phyloP scores from a whole-genome alignment of 768 basidiomycete species.

The Obba rivulosa region DNA sequence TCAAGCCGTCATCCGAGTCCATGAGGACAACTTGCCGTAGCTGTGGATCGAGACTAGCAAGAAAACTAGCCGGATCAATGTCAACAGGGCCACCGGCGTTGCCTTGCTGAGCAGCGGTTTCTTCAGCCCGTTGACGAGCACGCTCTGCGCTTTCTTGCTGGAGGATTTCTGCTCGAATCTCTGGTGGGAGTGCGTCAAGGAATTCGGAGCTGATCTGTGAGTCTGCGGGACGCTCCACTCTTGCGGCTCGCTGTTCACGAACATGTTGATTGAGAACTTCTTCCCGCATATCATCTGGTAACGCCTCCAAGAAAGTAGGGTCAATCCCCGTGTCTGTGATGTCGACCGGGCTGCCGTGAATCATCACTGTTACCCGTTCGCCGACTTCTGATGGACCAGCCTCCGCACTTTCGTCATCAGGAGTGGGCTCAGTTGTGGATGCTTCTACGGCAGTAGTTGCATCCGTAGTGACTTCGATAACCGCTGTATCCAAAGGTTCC shows the following conservation, averaged over 20 bases:
- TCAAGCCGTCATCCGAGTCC: constrained; percentile 83
- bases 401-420: constrained; percentile 18
- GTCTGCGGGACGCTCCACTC: constrained; percentile 68
- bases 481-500: constrained; percentile 9
- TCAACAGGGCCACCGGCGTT: constrained; percentile 49
- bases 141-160: constrained; percentile 91
- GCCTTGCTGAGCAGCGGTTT: constrained; percentile 30
- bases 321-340: constrained; percentile 99
- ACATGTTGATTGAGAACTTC: constrained; percentile 97
- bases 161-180: constrained; percentile 94
- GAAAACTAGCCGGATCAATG: constrained; percentile 86
- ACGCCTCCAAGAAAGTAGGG: constrained; percentile 93
- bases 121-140: constrained; percentile 44
- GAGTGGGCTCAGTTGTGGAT: constrained; percentile 9
- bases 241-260: constrained; percentile 80
- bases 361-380: constrained; percentile 79
- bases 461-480: constrained; percentile 10
- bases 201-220: constrained; percentile 94
- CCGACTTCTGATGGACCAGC: constrained; percentile 17
- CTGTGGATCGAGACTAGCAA: constrained; percentile 85
- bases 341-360: constrained; percentile 90
- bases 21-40: constrained; percentile 87
- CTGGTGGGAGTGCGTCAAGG: constrained; percentile 91
- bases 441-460: constrained; percentile 4
- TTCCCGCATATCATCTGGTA: constrained; percentile 98